Conservation (phyloP, 2,329 filamentous ascomycete genomes). For the Arthrobotrys entomopaga region DNA sequence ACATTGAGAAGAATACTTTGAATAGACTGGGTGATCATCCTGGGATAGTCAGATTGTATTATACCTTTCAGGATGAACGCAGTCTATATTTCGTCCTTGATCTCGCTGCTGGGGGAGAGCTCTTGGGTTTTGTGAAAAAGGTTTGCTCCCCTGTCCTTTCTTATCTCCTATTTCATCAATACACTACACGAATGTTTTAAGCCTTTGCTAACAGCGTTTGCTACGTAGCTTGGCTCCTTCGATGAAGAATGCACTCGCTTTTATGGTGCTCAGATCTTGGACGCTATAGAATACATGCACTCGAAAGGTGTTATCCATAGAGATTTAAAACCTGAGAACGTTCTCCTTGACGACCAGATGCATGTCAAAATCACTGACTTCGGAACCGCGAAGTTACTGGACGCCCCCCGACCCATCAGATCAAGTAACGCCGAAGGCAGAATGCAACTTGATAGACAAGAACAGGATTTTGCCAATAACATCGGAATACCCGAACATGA, state of each 20-base stretch:
- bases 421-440: conserved; percentile 61
- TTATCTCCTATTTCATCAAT: background rate
- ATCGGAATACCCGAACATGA: conserved; percentile 69
- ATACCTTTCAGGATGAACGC: conserved; percentile 96
- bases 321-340: conserved; percentile 96
- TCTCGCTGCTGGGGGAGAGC: conserved; percentile 88
- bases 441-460: conserved; percentile 64
- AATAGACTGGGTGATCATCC: conserved; percentile 96
- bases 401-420: conserved; percentile 65
- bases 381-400: conserved; percentile 93
- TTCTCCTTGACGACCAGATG: conserved; percentile 93
- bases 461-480: conserved; percentile 57
- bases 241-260: conserved; percentile 94
- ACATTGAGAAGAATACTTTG: conserved; percentile 98
- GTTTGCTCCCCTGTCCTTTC: conserved; percentile 33
- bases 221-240: conserved; percentile 79
- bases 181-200: background rate
- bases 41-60: conserved; percentile 94
- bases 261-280: conserved; percentile 94
- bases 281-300: conserved; percentile 98
- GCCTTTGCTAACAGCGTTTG: conserved; percentile 15
- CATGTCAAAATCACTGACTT: conserved; percentile 99
- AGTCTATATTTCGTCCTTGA: conserved; percentile 98
- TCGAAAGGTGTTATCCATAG: conserved; percentile 93
- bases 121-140: conserved; percentile 88